Base-by-base conservation (phyloP, 805 yeast genomes). In the Naumovozyma castellii region DNA sequence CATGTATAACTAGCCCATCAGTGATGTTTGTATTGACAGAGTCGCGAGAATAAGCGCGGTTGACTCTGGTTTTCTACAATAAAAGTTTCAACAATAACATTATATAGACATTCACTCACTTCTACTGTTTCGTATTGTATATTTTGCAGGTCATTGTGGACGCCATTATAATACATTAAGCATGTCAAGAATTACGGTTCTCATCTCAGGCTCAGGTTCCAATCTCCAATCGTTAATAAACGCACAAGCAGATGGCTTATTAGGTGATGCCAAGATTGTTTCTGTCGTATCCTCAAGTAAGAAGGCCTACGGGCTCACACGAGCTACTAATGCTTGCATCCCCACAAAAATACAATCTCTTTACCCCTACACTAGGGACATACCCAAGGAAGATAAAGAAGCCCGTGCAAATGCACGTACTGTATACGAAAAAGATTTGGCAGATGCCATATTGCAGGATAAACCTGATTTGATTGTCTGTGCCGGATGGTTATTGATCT, bases 401-500 rank as follows among this genome's bases (percentile, higher is more conserved):
- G 73, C 65, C 34, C 74, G 97, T 38, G 56, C 64, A 30, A 53
- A 48, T 5, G 85, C 85, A 3, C 71, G 98, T 52, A 73, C 73
- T 31, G 58, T 65, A 42, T 92, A 85, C 69, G 90, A 92, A 60
- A 57, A 62, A 33, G 96, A 92, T 46, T 69, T 92, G 34, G 90
- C 95, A 8, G 65, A 73, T 36, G 54, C 80, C 18, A 75, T 92
- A 17, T 58, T 84, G 18, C 57, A 68, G 41, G 79, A 59, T 25
- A 71, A 71, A 48, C 97, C 97, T 3, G 84, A 84, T 49, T 69
- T 92, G 46, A 78, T 92, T 32, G 97, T 92, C 4, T 92, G 98
- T 65, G 98, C 98, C 3, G 98, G 98, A 2, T 92, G 98, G 98
- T 80, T 92, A 88, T 72, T 92, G 38, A 92, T 92, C 43, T 69